Base-by-base conservation (phyloP, 1,284 basidiomycete species). In the Cutaneotrichosporon curvatum region DNA sequence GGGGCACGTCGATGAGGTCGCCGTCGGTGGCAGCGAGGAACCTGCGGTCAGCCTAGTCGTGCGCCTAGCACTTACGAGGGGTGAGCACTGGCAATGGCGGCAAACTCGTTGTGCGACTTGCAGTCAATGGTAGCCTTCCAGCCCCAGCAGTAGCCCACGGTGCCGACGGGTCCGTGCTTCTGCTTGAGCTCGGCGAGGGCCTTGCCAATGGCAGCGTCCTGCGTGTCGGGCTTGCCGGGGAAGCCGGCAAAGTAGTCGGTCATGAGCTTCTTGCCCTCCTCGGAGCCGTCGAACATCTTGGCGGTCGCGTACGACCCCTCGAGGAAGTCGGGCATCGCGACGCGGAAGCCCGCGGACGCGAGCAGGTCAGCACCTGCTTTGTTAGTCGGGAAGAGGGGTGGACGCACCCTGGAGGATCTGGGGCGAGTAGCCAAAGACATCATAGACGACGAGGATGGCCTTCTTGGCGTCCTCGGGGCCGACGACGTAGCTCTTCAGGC, bases 251-350 rank as follows among this genome's bases (percentile, higher is more conserved):
- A 68, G 49, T 61, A 72, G 12, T 45, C 43, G 18, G 59, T 51
- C 19, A 51, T 56, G 34, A 52, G 53, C 25, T 57, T 49, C 43
- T 62, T 56, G 54, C 55, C 60, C 34, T 52, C 57, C 37, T 23
- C 23, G 34, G 38, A 20, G 33, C 42, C 43, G 50, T 38, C 50
- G 57, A 73, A 75, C 51, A 60, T 57, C 18, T 65, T 63, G 19
- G 60, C 49, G 7, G 66, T 63, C 54, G 67, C 67, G 22, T 66
- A 66, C 36, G 67, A 56, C 42, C 71, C 71, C 19, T 63, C 51
- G 47, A 75, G 62, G 54, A 74, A 71, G 58, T 76, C 74, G 38
- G 73, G 73, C 65, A 75, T 71, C 47, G 70, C 56, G n/a, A 75
- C 68, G 46, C 63, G 61, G 49, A 61, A 70, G 47, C 62, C 73